Base-by-base conservation (phyloP, 495 filamentous ascomycete species). In the Collariella sp. region DNA sequence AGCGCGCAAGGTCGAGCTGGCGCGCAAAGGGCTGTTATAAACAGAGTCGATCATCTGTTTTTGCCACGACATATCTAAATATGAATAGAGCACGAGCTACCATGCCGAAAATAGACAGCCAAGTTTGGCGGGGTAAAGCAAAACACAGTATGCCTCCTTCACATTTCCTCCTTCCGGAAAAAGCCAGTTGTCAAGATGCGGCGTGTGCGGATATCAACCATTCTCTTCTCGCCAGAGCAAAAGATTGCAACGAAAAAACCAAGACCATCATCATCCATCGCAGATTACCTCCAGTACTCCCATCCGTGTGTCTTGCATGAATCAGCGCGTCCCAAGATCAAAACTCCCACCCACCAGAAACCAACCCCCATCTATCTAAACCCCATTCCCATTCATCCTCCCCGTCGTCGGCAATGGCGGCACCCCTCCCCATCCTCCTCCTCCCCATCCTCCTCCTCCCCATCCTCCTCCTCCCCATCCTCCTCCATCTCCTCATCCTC, bases 21-120 rank as follows among this genome's bases (percentile, higher is more conserved):
- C 85, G 38, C 77, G 87, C 58, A 90, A 95, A 75, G 90, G 89
- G 29, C 59, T 94, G 65, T 67, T 96, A 51, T 95, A 67, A 84
- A 38, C 45, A 15, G n/a, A 4, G 29, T 38, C 9, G 39, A 10
- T 11, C 13, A 4, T 33, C 5, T 10, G 7, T 15, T 11, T 44
- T 20, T 22, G 26, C 11, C 29, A 12, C 40, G 35, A 15, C 35
- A 15, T 42, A 20, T 20, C 40, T 7, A 42, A 10, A n/a, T n/a
- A n/a, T 22, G 23, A 5, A 23, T 20, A 42, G 5, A 31, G 26
- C 11, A n/a, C 11, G 3, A 13, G 3, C 15, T 38, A 13, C 11
- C 15, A 5, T 38, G 11, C 3, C 10, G n/a, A 38, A 3, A n/a
- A 3, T 38, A n/a, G 11, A 38, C 11, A 12, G 15, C 10, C 3